phyloP scores from a whole-genome alignment of 2,329 filamentous ascomycete species.

The Exophiala spinifera region DNA sequence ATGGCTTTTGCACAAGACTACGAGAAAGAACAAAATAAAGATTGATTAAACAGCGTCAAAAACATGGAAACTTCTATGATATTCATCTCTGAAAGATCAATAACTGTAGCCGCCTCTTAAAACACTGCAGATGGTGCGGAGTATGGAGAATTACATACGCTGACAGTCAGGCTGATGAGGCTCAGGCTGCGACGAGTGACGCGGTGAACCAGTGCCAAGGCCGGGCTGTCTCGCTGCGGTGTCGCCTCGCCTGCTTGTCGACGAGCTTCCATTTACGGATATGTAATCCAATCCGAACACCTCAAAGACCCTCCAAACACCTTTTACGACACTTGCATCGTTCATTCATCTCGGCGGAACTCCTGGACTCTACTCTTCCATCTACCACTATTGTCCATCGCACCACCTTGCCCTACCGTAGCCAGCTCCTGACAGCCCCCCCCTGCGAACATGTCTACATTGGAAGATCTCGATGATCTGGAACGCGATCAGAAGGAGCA shows the following conservation, averaged over 20 bases:
- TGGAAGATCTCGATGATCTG: conserved; percentile 88
- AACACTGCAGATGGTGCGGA: too few species aligned
- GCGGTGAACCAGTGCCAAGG: conserved; percentile 17
- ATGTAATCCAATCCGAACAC: not conserved
- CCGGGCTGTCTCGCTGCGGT: conserved; percentile 12
- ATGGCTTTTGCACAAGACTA: not conserved
- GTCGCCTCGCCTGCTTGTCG: not conserved
- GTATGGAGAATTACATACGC: too few species aligned
- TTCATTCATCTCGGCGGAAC: too few species aligned
- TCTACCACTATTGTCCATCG: not conserved
- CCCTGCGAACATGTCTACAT: conserved; percentile 68
- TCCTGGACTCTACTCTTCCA: too few species aligned
- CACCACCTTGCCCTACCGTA: not conserved
- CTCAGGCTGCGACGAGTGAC: conserved; percentile 24
- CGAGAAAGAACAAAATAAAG: not conserved
- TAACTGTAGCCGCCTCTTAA: too few species aligned
- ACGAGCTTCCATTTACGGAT: not conserved
- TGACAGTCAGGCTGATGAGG: not conserved
- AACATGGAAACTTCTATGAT: too few species aligned
- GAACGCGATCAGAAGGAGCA: conserved; percentile 71
- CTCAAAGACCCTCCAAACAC: not conserved
- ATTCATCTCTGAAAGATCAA: too few species aligned
- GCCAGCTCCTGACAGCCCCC: not conserved
- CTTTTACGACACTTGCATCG: too few species aligned
- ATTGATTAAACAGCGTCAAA: not conserved